These are phyloP conservation scores for Kazachstania psychrophila DNA, from an alignment of 805 yeast species.

Conservation along the genomic window DNA sequence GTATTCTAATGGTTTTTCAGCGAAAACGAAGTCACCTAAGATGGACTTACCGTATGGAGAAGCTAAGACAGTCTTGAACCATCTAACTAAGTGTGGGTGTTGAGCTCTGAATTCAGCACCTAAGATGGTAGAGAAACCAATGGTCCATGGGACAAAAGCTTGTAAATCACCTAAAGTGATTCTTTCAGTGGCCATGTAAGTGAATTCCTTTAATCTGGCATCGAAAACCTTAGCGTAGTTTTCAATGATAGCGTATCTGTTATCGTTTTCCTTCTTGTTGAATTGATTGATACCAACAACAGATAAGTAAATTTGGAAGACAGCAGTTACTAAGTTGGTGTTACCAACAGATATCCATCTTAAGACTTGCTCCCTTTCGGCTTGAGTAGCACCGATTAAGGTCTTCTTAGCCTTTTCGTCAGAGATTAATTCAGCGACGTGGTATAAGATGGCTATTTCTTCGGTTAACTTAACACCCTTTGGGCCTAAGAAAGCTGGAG, in stretches of 20 bases:
- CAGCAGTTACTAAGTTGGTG: conserved; percentile 47
- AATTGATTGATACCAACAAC: conserved; percentile 55
- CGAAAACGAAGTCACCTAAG: conserved; percentile 45
- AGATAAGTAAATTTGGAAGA: conserved; percentile 45
- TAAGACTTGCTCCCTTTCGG: conserved; percentile 52
- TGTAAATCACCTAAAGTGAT: conserved; percentile 34
- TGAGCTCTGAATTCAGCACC: conserved; percentile 56
- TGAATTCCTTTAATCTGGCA: conserved; percentile 49
- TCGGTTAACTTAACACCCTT: conserved; percentile 67
- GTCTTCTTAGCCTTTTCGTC: conserved; percentile 29
- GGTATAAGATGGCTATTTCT: conserved; percentile 39
- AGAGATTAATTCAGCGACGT: conserved; percentile 17
- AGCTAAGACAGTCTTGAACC: conserved; percentile 52
- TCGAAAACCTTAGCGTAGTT: conserved; percentile 40
- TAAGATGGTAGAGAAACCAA: conserved; percentile 40
- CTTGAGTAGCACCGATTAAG: conserved; percentile 55
- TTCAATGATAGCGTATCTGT: conserved; percentile 33
- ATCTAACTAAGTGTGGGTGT: conserved; percentile 59
- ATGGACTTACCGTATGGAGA: conserved; percentile 40
- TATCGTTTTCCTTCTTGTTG: conserved; percentile 67
- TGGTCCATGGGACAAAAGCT: conserved; percentile 13
- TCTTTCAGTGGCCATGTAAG: conserved; percentile 69
- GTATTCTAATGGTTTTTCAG: conserved; percentile 47
- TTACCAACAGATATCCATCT: conserved; percentile 72
- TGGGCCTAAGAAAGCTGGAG: conserved; percentile 66